Conservation (phyloP, 108 stramenopile species). For the Nannochloropsis gaditana region DNA sequence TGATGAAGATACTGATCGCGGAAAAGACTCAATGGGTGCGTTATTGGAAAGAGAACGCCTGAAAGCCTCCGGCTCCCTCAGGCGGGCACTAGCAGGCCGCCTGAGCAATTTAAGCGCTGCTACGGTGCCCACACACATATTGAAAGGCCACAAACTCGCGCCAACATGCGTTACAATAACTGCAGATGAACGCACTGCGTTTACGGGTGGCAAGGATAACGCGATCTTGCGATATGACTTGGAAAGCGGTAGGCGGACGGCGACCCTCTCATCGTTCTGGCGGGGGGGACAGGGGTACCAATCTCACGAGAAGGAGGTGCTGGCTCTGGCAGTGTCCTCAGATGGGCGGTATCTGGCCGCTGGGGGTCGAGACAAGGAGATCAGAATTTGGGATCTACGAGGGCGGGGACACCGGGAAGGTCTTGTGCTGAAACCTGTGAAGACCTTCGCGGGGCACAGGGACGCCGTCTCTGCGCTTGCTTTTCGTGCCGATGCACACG, state of each 20-base stretch:
- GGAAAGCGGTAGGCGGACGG: conserved; percentile 57
- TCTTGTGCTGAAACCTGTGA: conserved; percentile 40
- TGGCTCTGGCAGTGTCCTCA: conserved; percentile 78
- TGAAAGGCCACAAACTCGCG: conserved; percentile 50
- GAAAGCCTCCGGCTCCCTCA: background rate
- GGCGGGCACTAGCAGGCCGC: conserved; percentile 31
- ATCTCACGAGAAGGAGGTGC: conserved; percentile 66
- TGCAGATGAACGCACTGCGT: conserved; percentile 53
- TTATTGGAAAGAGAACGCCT: conserved; percentile 9
- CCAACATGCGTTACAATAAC: conserved; percentile 76
- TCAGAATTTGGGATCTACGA: conserved; percentile 74
- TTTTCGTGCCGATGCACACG: conserved; percentile 71
- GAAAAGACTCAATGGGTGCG: conserved; percentile 23
- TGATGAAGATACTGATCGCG: background rate
- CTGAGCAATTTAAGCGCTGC: conserved; percentile 28
- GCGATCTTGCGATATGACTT: conserved; percentile 82
- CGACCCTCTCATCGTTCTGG: conserved; percentile 28
- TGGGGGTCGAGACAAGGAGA: conserved; percentile 73
- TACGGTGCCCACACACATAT: conserved; percentile 21
- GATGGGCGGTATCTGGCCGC: conserved; percentile 85
- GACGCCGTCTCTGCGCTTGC: conserved; percentile 61
- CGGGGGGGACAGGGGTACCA: conserved; percentile 18
- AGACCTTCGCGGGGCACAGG: conserved; percentile 70
- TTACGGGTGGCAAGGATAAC: conserved; percentile 91
- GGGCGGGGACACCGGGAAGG: conserved; percentile 46